Base-by-base conservation (phyloP, 108 stramenopile species). In the Poteriospumella lacustris region DNA sequence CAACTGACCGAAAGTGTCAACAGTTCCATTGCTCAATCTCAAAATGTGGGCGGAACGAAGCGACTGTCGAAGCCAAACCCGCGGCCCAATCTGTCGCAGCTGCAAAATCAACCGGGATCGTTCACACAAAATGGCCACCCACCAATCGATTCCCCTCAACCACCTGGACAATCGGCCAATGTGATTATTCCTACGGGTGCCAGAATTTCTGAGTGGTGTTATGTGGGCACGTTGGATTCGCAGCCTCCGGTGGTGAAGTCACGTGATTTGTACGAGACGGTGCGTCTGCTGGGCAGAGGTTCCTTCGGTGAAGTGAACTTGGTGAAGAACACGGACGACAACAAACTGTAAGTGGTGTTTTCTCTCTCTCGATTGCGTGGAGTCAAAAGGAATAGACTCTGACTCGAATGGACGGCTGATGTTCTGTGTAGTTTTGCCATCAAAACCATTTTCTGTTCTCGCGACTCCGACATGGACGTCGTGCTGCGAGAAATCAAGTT, bases 241-340 rank as follows among this genome's bases (percentile, higher is more conserved):
- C 3, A n/a, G 5, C 70, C 70, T 26, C 70, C 70, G 5, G 33
- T 73, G 3, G 70, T 73, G 15, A 73, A 73, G 47, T 12, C 44
- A 26, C 36, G 31, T 26, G 70, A 5, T 44, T 34, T 73, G 47
- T 73, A 73, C 24, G 70, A 73, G 31, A 56, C 26, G 5, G 41
- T 73, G 12, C 36, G 70, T 33, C 36, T 73, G 31, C 42, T 73
- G 42, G 70, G 70, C 12, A 5, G 70, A 5, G 70, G 70, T 73
- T 5, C 70, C 31, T 73, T 52, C 36, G 70, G 70, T 34, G 47
- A 44, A 73, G 70, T 73, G 28, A 56, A 42, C 36, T 31, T 73
- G 31, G 70, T 73, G 12, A 73, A 73, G 31, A 73, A 73, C 36
- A 73, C 19, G 9, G 70, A 73, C 26, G 70, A 73, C 33, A 73